A percentile compares a stretch with the other conserved stretches of the same genome.
These are phyloP conservation scores for Dentipellis sp. DNA, from an alignment of 768 basidiomycete species.

Conservation along the genomic window DNA sequence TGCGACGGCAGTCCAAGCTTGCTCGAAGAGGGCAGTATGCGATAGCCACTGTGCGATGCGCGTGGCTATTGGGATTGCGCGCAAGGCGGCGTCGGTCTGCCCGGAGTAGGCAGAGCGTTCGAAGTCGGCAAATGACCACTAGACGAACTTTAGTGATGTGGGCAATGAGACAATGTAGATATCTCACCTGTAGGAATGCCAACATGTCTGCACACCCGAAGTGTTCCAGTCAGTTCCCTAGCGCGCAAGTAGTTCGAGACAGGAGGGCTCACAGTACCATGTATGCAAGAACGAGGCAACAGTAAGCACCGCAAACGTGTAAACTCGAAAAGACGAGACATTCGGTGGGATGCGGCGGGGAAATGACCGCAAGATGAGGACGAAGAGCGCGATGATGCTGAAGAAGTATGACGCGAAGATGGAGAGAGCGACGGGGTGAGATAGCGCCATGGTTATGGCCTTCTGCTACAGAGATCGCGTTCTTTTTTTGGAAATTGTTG, in stretches of 20 bases:
- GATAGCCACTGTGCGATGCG: conserved; percentile 45
- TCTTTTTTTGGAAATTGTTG: too few relatives aligned
- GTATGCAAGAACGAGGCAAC: conserved; percentile 32
- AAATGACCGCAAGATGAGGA: conserved; percentile 17
- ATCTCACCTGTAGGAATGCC: conserved; percentile 31
- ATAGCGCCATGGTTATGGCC: neutral
- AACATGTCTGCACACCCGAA: conserved; percentile 31
- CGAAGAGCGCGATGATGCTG: conserved; percentile 22
- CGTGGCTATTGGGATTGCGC: conserved; percentile 10
- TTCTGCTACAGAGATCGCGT: too few relatives aligned
- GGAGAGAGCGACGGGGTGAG: conserved; percentile 13
- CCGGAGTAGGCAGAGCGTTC: conserved; percentile 16
- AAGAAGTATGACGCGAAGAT: conserved; percentile 28
- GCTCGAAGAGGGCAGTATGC: conserved; percentile 48
- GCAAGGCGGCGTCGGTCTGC: neutral
- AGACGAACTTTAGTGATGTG: neutral
- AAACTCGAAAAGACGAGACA: neutral
- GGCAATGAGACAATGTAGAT: neutral
- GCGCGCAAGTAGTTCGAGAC: neutral
- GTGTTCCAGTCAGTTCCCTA: neutral
- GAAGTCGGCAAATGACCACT: conserved; percentile 33
- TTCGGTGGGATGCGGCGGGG: conserved; percentile 7
- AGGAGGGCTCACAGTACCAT: conserved; percentile 37
- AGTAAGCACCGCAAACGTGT: conserved; percentile 21
- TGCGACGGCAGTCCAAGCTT: conserved; percentile 38